These are phyloP conservation scores for Hirschioporus abietinus DNA, from an alignment of 768 basidiomycete species.

Conservation along the genomic window DNA sequence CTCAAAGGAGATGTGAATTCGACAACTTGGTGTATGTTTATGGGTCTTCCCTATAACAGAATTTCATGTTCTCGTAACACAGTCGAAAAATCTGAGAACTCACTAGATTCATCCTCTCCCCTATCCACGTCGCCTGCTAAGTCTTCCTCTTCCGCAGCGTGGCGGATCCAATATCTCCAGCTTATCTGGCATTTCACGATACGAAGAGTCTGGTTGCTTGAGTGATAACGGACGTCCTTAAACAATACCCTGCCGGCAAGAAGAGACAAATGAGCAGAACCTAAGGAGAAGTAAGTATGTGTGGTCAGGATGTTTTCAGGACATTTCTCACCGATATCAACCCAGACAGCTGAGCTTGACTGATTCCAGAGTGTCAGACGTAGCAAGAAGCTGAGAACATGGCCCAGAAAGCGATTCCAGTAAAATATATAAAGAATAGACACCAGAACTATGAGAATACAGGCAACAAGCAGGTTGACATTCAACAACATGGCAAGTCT, in stretches of 20 bases:
- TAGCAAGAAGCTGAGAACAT: constrained; percentile 56
- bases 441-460: constrained; percentile 48
- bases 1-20: constrained; percentile 73
- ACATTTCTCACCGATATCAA: constrained; percentile 62
- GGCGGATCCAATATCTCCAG: constrained; percentile 93
- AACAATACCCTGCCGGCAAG: constrained; percentile 83
- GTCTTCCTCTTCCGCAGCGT: constrained; percentile 72
- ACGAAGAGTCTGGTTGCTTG: constrained; percentile 85
- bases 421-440: constrained; percentile 81
- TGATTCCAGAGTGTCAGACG: constrained; percentile 77
- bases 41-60: constrained; percentile 28
- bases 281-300: constrained; percentile 30
- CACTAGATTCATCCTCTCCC: constrained; percentile 45
- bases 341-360: constrained; percentile 71
- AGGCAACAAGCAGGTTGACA: constrained; percentile 56
- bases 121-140: constrained; percentile 40
- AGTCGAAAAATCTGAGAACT: constrained; percentile 19
- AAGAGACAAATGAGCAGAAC: constrained; percentile 88
- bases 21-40: constrained; percentile 52
- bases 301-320: constrained; percentile 3
- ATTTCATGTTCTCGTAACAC: constrained; percentile 8
- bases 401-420: constrained; percentile 82
- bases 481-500: constrained; percentile 36
- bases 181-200: constrained; percentile 80
- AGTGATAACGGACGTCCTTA: constrained; percentile 85